Evolutionary conservation across 331 rosid species (phyloP).

Genomic region (Telfairia occidentalis): DNA sequence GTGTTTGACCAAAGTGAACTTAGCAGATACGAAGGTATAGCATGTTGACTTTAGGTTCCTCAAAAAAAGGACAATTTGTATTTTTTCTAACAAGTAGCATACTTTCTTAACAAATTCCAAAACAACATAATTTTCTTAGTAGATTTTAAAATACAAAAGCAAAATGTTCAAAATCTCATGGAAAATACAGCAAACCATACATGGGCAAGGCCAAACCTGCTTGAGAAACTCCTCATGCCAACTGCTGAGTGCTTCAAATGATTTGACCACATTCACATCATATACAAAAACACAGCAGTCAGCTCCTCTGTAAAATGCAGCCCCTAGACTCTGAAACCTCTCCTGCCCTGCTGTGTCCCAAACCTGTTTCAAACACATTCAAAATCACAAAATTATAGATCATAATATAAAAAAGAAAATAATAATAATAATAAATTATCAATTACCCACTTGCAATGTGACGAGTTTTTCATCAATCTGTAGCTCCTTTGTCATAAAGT

Average conservation of each 20-base stretch:
- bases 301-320: conserved; percentile 83
- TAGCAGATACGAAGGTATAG: background rate
- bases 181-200: background rate
- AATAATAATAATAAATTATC: background rate
- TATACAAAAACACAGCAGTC: conserved; percentile 89
- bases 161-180: background rate
- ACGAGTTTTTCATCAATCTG: conserved; percentile 63
- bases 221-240: conserved; percentile 84
- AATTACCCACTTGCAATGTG: conserved; percentile 64
- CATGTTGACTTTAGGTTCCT: background rate
- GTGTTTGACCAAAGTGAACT: too few species aligned
- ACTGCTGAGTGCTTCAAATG: conserved; percentile 63
- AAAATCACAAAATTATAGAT: background rate
- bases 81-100: background rate
- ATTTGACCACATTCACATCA: conserved; percentile 50
- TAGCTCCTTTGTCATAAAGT: conserved; percentile 81
- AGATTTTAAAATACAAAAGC: background rate
- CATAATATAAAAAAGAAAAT: background rate
- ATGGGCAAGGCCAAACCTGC: conserved; percentile 37
- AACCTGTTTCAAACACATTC: conserved; percentile 33
- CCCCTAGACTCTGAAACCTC: conserved; percentile 73
- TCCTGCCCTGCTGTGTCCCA: conserved; percentile 99
- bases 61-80: background rate
- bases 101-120: background rate
- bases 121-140: background rate